These are phyloP conservation scores for Furcasterigmium sp. DNA, from an alignment of 2,329 filamentous ascomycete species.

Conservation along the genomic window DNA sequence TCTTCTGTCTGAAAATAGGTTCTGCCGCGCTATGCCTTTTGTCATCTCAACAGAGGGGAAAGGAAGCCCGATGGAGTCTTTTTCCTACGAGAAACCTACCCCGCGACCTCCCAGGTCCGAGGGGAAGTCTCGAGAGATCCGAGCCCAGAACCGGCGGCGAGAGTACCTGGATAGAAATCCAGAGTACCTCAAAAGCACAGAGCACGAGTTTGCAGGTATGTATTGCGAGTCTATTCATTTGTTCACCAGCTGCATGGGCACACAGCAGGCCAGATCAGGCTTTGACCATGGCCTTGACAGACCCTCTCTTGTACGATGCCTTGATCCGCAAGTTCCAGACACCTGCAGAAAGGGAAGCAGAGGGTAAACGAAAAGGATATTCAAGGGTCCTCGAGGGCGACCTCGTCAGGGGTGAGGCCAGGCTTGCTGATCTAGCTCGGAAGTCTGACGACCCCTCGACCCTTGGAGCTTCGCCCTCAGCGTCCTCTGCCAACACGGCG, in stretches of 20 bases:
- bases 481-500: neutral
- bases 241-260: too few species aligned
- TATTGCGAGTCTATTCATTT: neutral
- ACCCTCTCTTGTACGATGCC: constrained; percentile 77
- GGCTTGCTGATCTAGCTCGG: constrained; percentile 50
- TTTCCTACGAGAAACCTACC: constrained; percentile 27
- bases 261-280: neutral
- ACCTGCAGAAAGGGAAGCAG: constrained; percentile 64
- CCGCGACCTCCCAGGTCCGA: constrained; percentile 39
- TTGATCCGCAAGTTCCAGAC: constrained; percentile 75
- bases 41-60: neutral
- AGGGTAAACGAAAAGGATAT: constrained; percentile 71
- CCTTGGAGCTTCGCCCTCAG: neutral
- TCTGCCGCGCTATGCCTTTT: neutral
- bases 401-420: constrained; percentile 69
- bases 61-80: neutral
- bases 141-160: constrained; percentile 69
- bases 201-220: constrained; percentile 51
- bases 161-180: constrained; percentile 70
- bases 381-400: constrained; percentile 75
- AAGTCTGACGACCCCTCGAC: neutral
- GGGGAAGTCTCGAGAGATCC: constrained; percentile 39
- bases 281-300: constrained; percentile 25
- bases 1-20: too few species aligned
- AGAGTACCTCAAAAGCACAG: constrained; percentile 58